A percentile compares a stretch with the other conserved stretches of the same genome.
These are phyloP conservation scores for Botrytis fabae DNA, from an alignment of 2,329 filamentous ascomycete species.

Conservation along the genomic window DNA sequence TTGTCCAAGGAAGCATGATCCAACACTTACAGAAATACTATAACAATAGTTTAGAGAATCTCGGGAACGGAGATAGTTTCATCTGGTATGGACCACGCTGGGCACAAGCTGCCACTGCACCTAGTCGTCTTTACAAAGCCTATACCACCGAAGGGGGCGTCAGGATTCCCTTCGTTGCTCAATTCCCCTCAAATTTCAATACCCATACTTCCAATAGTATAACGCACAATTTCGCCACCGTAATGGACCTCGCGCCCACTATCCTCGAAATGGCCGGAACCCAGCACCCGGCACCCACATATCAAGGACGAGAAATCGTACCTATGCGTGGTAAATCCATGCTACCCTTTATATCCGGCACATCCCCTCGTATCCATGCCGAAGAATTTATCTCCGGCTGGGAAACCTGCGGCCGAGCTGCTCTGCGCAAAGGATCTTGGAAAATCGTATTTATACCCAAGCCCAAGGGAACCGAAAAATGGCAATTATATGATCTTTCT, in stretches of 20 bases:
- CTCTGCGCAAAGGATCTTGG: not conserved
- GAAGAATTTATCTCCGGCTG: not conserved
- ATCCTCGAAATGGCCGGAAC: not conserved
- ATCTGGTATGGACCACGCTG: not conserved
- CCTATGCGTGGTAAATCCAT: not conserved
- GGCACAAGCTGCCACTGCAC: not conserved
- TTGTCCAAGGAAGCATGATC: not conserved
- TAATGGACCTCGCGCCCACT: not conserved
- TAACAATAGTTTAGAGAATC: not conserved
- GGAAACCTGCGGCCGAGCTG: not conserved
- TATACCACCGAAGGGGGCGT: not conserved
- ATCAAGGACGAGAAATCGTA: not conserved
- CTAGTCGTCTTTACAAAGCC: not conserved
- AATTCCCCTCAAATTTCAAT: not conserved
- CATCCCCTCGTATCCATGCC: not conserved
- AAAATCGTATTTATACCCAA: constrained; percentile 47
- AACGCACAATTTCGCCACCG: not conserved
- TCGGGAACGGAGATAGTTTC: not conserved
- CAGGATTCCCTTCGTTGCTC: not conserved
- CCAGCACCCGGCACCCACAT: not conserved
- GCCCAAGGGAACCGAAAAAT: constrained; percentile 55
- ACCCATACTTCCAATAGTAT: not conserved
- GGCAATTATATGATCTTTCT: constrained; percentile 57
- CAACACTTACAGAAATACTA: not conserved
- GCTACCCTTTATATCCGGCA: not conserved